Evolutionary conservation across 1,284 basidiomycete genomes (phyloP), one percentile per base, ranked within the genome.

Genomic region (Sanghuangporus weigelae): DNA sequence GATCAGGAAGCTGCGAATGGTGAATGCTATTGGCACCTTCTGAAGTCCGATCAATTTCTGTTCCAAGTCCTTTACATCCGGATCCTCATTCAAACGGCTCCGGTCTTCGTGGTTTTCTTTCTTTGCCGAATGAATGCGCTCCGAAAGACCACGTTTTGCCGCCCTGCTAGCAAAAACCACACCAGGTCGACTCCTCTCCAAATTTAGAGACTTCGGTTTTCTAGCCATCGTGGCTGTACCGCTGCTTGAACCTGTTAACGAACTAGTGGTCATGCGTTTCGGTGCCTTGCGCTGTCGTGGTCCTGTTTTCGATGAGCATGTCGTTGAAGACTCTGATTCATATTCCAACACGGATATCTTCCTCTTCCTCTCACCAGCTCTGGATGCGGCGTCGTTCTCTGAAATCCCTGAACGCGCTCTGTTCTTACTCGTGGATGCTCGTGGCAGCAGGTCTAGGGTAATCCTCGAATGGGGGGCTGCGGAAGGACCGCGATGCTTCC

Each of bases 301-400:
- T 12, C 7, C n/a, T 11, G 39, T 35, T 16, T 49, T 26, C 16
- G 46, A 57, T 39, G 46, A 7, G 23, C 48, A 21, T 26, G 46
- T 14, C 38, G 19, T 19, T n/a, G 55, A 16, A 21, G 35, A 5
- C 36, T 50, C 54, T 31, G 61, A 31, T 12, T 19, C 19, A 23
- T 59, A 57, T 12, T 63, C 62, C 16, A 63, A 14, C 19, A 50
- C 35, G 16, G 40, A 54, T 19, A 42, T 26, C 40, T 63, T 63
- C 57, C 62, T 63, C 57, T 63, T 63, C 35, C 40, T 63, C 19
- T 42, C 38, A 16, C 19, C 3, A 4, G 3, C 26, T 31, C 26
- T 31, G 26, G 26, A 31, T 5, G 26, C n/a, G 42, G 14, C 42
- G 42, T 19, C 42, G 42, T 14, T 44, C 4, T 44, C 42, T 16